A percentile compares a stretch with the other conserved stretches of the same genome.
Conservation (phyloP, 257 asterid species). For the Nicotiana noctiflora region DNA sequence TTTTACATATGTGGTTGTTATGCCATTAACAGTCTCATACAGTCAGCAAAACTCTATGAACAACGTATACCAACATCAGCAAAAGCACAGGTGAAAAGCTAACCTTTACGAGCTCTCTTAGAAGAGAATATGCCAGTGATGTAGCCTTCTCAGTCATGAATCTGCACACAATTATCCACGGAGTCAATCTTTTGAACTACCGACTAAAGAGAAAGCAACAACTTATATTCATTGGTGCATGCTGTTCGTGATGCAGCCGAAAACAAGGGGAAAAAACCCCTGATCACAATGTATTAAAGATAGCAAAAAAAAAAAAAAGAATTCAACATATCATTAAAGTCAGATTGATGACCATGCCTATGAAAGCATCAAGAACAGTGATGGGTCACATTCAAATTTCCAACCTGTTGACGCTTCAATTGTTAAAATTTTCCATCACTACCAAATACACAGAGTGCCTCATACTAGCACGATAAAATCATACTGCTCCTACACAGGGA, state of each 20-base stretch:
- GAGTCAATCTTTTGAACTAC: conserved; percentile 7
- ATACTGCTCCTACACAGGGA: neutral
- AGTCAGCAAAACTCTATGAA: neutral
- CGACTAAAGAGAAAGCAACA: neutral
- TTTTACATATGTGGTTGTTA: neutral
- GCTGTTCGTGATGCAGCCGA: neutral
- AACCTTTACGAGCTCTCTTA: conserved; percentile 66
- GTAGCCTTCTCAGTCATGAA: conserved; percentile 79
- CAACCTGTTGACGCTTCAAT: neutral
- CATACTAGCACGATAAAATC: neutral
- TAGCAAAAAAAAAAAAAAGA: neutral
- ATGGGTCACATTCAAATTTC: neutral
- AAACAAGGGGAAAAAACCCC: neutral
- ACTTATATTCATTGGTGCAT: neutral
- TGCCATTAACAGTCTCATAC: neutral
- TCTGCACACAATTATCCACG: conserved; percentile 36
- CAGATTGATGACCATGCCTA: neutral
- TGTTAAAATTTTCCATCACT: neutral
- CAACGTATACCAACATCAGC: neutral
- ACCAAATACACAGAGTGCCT: neutral
- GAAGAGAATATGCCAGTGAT: conserved; percentile 60
- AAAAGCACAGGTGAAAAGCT: conserved; percentile 12
- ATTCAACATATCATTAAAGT: neutral
- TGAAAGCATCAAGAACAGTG: neutral
- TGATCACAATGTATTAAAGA: neutral